Evolutionary conservation across 345 rosid species (phyloP), one percentile per base, ranked within the genome.

Genomic region (Diplotaxis tenuifolia): DNA sequence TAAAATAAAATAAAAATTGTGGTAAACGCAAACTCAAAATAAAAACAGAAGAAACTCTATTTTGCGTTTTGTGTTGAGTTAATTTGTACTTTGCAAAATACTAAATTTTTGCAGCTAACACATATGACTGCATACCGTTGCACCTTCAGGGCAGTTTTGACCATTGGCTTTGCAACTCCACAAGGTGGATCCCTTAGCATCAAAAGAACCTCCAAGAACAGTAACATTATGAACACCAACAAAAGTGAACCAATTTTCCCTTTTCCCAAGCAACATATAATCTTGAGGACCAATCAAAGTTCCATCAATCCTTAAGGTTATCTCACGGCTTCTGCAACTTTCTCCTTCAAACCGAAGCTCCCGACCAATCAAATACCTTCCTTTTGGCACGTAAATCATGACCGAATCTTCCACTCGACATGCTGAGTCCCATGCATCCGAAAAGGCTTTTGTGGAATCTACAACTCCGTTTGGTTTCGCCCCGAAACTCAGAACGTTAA

Each of bases 151-250:
- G 70, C 92, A 87, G 20, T 4, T 14, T 4, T 40, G 7, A 67
- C 72, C 71, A 21, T 78, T 42, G 16, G 78, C 79, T 18, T 87
- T 87, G 65, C 92, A 85, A 31, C 52, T 81, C 90, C 92, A 89
- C 70, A 89, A 76, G 9, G 79, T 64, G 1, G 85, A 12, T 9
- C 92, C 96, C 18, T 79, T 82, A 15, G 90, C 92, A 67, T 89
- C 90, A 16, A 87, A 69, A 10, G 72, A 50, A 7, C 89, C 86
- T 10, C 92, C 92, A 42, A 68, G 27, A 6, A 89, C 74, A 25
- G 86, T 78, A 66, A 83, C 81, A 42, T 81, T 86, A 20, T 32
- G 66, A 27, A 87, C 92, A 27, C 67, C 65, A 2, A 72, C 14
- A 29, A 89, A 89, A 71, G 54, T 70, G 15, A 87, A 65, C 96